Conservation (phyloP, 2,329 filamentous ascomycete species). For the Colletotrichum acutatum region DNA sequence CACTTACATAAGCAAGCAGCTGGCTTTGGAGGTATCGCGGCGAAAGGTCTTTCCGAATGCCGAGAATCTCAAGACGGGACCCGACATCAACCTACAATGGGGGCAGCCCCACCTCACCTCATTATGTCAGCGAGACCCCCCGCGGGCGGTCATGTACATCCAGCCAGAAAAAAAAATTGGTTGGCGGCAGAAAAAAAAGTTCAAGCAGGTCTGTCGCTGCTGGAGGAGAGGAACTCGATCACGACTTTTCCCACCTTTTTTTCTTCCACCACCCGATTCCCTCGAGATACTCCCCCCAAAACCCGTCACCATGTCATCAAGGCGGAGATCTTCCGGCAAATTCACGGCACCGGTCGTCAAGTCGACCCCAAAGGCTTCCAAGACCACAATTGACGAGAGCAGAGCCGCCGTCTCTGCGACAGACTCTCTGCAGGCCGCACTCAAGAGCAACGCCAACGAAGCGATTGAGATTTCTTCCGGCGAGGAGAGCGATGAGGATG, state of each 20-base stretch:
- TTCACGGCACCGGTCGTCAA: conserved; percentile 66
- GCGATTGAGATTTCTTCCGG: conserved; percentile 70
- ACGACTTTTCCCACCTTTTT: conserved; percentile 13
- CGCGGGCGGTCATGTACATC: conserved; percentile 28
- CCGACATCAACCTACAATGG: too few species aligned
- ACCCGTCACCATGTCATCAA: conserved; percentile 63
- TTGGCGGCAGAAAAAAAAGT: conserved; percentile 33
- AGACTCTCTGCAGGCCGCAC: conserved; percentile 50
- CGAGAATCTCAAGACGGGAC: too few species aligned
- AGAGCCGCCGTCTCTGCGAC: conserved; percentile 62
- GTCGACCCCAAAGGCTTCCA: conserved; percentile 62
- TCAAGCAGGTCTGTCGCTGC: conserved; percentile 32
- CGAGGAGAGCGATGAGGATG: conserved; percentile 58
- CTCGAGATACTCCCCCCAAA: conserved; percentile 15
- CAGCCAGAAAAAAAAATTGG: conserved; percentile 32
- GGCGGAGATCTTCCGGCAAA: conserved; percentile 68
- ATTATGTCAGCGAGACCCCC: conserved; percentile 29
- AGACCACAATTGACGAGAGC: conserved; percentile 67
- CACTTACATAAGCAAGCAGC: background rate
- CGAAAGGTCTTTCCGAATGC: background rate
- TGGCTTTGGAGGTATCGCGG: background rate
- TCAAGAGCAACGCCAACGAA: conserved; percentile 44
- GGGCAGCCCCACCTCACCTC: background rate
- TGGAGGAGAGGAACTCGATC: conserved; percentile 13
- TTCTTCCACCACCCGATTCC: background rate